Evolutionary conservation across 2,329 filamentous ascomycete species (phyloP).

Genomic region (Scytalidium sp.): DNA sequence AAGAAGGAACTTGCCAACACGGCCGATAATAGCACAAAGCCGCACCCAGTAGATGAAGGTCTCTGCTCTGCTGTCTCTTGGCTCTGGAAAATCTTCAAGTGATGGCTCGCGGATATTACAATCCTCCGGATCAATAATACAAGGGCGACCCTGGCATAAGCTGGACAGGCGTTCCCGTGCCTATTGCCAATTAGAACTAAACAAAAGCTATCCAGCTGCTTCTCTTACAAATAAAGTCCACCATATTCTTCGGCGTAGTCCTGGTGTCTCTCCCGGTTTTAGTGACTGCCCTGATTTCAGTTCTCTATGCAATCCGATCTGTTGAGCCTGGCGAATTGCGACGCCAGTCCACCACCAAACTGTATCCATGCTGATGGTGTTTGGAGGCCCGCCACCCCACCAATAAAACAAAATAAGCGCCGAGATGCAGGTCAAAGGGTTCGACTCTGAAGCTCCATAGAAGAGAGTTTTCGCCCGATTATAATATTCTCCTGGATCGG

Average conservation of each 20-base stretch:
- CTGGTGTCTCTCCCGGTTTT: constrained; percentile 13
- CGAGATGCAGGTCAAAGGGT: constrained; percentile 33
- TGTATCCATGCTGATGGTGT: constrained; percentile 35
- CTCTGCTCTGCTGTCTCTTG: constrained; percentile 31
- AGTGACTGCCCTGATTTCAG: constrained; percentile 22
- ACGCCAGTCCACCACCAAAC: constrained; percentile 45
- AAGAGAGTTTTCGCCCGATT: constrained; percentile 36
- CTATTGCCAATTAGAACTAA: constrained; percentile 1
- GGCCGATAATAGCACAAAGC: constrained; percentile 37
- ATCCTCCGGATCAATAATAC: constrained; percentile 39
- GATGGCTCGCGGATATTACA: constrained; percentile 36
- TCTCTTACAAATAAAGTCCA: constrained; percentile 37
- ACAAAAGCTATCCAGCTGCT: constrained; percentile 1
- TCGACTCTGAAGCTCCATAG: constrained; percentile 36
- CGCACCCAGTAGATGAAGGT: constrained; percentile 41
- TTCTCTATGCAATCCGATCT: constrained; percentile 41
- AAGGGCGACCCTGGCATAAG: constrained; percentile 40
- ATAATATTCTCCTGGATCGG: constrained; percentile 36
- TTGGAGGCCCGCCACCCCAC: constrained; percentile 39
- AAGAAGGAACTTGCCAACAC: constrained; percentile 34
- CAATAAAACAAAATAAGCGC: constrained; percentile 40
- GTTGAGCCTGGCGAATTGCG: constrained; percentile 40
- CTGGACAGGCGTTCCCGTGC: constrained; percentile 37
- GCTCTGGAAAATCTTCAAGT: constrained; percentile 35
- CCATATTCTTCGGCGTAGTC: constrained; percentile 37